Base-by-base conservation (phyloP, 306 rosid species). In the Fragaria nilgerrensis region DNA sequence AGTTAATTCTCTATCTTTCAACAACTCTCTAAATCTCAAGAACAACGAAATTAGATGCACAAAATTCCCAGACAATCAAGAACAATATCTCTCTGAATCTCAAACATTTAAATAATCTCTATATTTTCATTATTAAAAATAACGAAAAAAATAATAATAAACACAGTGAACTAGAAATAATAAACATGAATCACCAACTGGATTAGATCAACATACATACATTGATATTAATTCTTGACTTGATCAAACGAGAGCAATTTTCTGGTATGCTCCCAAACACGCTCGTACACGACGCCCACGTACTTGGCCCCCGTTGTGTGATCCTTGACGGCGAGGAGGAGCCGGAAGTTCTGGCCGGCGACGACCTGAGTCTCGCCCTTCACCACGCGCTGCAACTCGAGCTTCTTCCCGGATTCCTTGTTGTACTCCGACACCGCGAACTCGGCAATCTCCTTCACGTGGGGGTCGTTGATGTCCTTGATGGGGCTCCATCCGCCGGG, bases 281-380 rank as follows among this genome's bases (percentile, higher is more conserved):
- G 80, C 20, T 88, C 95, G 73, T 71, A 81, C 4, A 90, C 88
- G 1, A 74, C 1, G 5, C 86, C 89, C 23, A 70, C 49, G 23
- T 88, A 90, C 0, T 78, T 37, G 5, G 77, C 9, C 22, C 41
- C 50, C 32, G 34, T 58, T 17, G 78, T 25, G 16, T 53, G 77
- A 2, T 66, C 82, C 13, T 81, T 75, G 0, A 83, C 84, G 23
- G 53, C 25, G n/a, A 91, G 17, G 11, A 81, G 75, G 2, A 91
- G 89, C 65, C 85, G 83, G 56, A 81, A 90, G 36, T 84, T 85
- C 5, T 71, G 63, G 2, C 92, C 93, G 2, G 89, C 47, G 3
- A 84, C 91, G 1, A 86, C 91, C 78, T 89, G 93, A 6, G 77
- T 62, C 74, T 83, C 79, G 1, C 90, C 93, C 73, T 69, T 66